These are phyloP conservation scores for Porcisia hertigi DNA, from an alignment of 208 protist genomes.

Conservation along the genomic window DNA sequence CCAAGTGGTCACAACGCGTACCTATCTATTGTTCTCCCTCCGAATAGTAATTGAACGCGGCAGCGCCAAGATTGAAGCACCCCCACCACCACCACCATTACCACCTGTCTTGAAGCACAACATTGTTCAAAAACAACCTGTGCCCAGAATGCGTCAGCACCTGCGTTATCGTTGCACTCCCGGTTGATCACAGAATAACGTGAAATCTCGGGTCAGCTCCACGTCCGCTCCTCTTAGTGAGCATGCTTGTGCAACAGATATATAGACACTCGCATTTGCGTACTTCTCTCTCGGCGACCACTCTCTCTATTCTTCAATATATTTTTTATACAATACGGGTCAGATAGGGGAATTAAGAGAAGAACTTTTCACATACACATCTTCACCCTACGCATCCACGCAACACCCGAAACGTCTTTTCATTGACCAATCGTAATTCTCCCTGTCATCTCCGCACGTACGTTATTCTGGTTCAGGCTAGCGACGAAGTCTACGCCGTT, in stretches of 20 bases:
- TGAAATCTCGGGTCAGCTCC: neutral
- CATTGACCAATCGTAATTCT: neutral
- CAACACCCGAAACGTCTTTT: neutral
- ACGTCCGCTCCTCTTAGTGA: neutral
- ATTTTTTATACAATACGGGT: neutral
- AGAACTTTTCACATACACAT: neutral
- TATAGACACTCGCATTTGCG: neutral
- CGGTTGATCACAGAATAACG: neutral
- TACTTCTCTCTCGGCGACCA: neutral
- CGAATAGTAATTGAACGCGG: neutral
- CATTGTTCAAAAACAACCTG: too few species aligned
- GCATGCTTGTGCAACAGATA: neutral
- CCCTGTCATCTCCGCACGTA: neutral
- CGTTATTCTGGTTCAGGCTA: neutral
- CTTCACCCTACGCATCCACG: neutral
- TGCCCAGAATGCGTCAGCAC: neutral
- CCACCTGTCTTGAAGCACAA: too few species aligned
- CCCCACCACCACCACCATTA: too few species aligned
- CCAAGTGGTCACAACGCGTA: neutral
- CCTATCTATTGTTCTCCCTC: neutral
- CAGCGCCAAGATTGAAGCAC: neutral
- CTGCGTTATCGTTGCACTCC: neutral
- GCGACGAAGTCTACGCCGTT: neutral
- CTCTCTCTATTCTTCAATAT: neutral
- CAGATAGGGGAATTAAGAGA: neutral